Percentiles rank a stretch among this genome's conserved stretches.
Conservation (phyloP, 2,329 filamentous ascomycete species). For the Pseudopithomyces chartarum region DNA sequence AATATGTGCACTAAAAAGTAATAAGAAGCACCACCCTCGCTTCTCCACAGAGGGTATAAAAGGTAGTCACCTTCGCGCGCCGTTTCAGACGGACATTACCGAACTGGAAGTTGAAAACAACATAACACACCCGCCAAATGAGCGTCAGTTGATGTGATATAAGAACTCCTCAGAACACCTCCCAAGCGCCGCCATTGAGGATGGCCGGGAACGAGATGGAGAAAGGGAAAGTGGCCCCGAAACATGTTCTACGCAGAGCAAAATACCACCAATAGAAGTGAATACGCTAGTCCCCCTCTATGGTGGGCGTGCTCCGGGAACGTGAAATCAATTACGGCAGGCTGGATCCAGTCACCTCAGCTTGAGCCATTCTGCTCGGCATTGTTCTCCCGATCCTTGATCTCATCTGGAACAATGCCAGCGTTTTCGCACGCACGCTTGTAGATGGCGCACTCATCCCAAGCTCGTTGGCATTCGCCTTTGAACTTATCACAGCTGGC, state of each 20-base stretch:
- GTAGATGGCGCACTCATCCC: constrained; percentile 78
- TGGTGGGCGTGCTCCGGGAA: not conserved
- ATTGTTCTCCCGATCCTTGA: constrained; percentile 47
- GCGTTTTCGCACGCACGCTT: constrained; percentile 58
- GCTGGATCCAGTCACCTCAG: constrained; percentile 12
- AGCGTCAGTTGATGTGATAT: not conserved
- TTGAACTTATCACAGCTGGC: constrained; percentile 87
- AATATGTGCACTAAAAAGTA: constrained; percentile 23
- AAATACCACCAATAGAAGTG: constrained; percentile 7
- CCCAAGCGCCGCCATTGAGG: not conserved
- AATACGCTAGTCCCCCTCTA: constrained; percentile 9
- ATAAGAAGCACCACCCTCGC: constrained; percentile 13
- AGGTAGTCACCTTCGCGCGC: not conserved
- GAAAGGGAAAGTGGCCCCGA: not conserved
- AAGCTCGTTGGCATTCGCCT: constrained; percentile 76
- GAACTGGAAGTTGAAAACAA: not conserved
- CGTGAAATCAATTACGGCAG: not conserved
- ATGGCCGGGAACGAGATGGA: not conserved
- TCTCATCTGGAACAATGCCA: constrained; percentile 47
- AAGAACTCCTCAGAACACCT: not conserved
- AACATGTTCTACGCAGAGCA: constrained; percentile 11
- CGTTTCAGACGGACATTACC: not conserved
- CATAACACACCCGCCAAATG: constrained; percentile 3
- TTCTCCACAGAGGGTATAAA: constrained; percentile 5
- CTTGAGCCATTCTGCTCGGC: constrained; percentile 43